A percentile compares a stretch with the other conserved stretches of the same genome.
Conservation (phyloP, 2,329 filamentous ascomycete genomes). For the Exophiala dermatitidis region DNA sequence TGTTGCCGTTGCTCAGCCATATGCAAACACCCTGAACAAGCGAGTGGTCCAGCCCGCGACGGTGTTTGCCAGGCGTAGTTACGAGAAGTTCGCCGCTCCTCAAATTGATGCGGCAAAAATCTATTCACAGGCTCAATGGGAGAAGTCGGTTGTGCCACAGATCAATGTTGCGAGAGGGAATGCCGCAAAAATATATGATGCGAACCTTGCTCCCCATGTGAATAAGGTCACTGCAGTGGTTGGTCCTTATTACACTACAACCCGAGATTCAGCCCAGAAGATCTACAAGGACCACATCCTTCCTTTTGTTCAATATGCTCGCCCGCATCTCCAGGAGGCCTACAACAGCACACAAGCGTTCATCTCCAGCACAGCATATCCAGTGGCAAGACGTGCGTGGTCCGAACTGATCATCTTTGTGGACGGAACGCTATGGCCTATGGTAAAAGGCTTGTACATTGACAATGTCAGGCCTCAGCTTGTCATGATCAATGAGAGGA, state of each 20-base stretch:
- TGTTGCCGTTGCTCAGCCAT: slow-evolving; percentile 67
- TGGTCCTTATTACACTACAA: slow-evolving; percentile 65
- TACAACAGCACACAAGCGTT: slow-evolving; percentile 63
- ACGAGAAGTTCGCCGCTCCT: slow-evolving; percentile 66
- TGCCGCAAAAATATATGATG: slow-evolving; percentile 60
- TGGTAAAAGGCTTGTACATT: slow-evolving; percentile 69
- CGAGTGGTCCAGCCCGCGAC: slow-evolving; percentile 62
- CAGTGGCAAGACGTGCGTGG: slow-evolving; percentile 64
- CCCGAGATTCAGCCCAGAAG: slow-evolving; percentile 55
- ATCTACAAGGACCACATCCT: slow-evolving; percentile 66
- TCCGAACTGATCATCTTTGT: slow-evolving; percentile 63
- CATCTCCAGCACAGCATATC: slow-evolving; percentile 61
- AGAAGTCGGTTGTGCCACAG: slow-evolving; percentile 68
- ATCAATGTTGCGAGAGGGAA: slow-evolving; percentile 57
- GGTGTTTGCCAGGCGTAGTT: slow-evolving; percentile 54
- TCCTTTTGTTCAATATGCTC: slow-evolving; percentile 65
- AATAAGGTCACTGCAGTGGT: slow-evolving; percentile 51
- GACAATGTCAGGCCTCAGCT: slow-evolving; percentile 95
- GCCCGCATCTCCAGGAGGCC: slow-evolving; percentile 64
- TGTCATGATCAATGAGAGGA: slow-evolving; percentile 79
- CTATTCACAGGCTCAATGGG: slow-evolving; percentile 68
- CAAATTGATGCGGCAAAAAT: slow-evolving; percentile 59
- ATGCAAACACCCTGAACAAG: slow-evolving; percentile 52
- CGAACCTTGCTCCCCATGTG: slow-evolving; percentile 66
- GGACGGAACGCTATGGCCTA: slow-evolving; percentile 71